Evolutionary conservation across 2,329 filamentous ascomycete species (phyloP).

Genomic region (Arthrobotrys entomopaga): DNA sequence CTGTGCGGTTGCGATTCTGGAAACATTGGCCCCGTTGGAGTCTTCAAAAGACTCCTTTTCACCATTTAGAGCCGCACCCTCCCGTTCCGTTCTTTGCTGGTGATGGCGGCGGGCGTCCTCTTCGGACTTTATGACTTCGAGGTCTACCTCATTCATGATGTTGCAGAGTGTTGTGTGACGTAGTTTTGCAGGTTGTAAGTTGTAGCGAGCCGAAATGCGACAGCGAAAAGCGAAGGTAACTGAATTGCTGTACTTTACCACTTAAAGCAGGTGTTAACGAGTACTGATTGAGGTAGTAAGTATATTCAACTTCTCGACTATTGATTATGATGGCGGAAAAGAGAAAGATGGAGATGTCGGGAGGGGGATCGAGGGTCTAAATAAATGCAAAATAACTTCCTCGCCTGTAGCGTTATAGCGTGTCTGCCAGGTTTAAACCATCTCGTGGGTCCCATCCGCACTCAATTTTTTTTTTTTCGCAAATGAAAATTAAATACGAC

Average conservation of each 20-base stretch:
- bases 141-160: constrained; percentile 50
- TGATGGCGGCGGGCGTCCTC: constrained; percentile 38
- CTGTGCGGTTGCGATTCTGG: constrained; percentile 30
- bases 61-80: constrained; percentile 30
- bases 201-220: constrained; percentile 25
- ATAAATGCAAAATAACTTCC: background rate
- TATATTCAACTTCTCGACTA: background rate
- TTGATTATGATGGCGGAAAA: constrained; percentile 14
- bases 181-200: constrained; percentile 1
- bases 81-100: constrained; percentile 27
- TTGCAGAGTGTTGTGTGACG: constrained; percentile 20
- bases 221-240: background rate
- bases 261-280: background rate
- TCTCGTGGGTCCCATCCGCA: too few relatives aligned
- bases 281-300: background rate
- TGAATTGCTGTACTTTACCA: background rate
- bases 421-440: constrained; percentile 5
- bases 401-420: background rate
- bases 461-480: constrained; percentile 29
- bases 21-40: constrained; percentile 24
- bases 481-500: constrained; percentile 32
- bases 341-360: constrained; percentile 6
- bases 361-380: constrained; percentile 52
- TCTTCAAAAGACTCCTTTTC: constrained; percentile 42
- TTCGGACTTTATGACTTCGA: constrained; percentile 43